These are phyloP conservation scores for Lagerstroemia speciosa DNA, from an alignment of 345 rosid genomes.

Conservation along the genomic window DNA sequence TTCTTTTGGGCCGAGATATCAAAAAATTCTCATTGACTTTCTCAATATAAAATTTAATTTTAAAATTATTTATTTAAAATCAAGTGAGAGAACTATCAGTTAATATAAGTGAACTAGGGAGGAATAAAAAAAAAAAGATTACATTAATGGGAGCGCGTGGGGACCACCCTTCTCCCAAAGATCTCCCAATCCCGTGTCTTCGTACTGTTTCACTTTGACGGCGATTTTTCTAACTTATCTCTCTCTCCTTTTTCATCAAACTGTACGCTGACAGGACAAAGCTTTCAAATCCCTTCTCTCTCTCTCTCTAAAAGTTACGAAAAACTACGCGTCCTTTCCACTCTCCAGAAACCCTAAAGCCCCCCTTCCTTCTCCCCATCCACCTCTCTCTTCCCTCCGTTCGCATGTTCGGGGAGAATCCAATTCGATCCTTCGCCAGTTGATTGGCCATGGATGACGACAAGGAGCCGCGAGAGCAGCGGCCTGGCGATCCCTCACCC, in stretches of 20 bases:
- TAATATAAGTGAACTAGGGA: no score
- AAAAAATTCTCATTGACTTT: no score
- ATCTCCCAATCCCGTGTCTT: constrained; percentile 3
- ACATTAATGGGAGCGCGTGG: background rate
- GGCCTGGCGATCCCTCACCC: constrained; percentile 13
- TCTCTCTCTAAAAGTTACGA: background rate
- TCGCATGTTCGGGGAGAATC: background rate
- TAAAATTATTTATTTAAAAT: no score
- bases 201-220: background rate
- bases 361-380: background rate
- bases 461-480: constrained; percentile 35
- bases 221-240: background rate
- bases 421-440: background rate
- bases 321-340: constrained; percentile 15
- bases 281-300: background rate
- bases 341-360: constrained; percentile 6
- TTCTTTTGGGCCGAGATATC: no score
- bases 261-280: constrained; percentile 4
- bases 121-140: no score
- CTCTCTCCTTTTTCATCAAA: background rate
- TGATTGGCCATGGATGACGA: constrained; percentile 1
- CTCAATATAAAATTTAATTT: no score
- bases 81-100: no score
- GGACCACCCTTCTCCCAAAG: background rate
- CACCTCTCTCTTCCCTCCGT: background rate